Conservation (phyloP, 139 green algal genomes). For the Eudorina sp. region DNA sequence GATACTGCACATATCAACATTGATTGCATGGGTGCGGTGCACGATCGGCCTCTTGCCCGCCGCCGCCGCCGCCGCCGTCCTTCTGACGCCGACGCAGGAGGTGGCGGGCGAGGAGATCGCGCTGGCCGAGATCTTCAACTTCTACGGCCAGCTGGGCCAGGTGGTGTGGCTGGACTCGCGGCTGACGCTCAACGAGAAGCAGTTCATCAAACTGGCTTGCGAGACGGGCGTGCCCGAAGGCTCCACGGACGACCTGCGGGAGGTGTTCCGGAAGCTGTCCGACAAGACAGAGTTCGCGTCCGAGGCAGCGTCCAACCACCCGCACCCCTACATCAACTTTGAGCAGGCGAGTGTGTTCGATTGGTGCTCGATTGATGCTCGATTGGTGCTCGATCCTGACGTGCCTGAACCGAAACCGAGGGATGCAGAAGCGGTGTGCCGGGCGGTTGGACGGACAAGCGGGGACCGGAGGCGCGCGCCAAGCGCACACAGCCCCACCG, state of each 20-base stretch:
- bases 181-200: constrained; percentile 43
- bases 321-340: constrained; percentile 34
- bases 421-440: too few relatives aligned
- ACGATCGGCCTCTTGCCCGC: too few relatives aligned
- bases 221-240: constrained; percentile 13
- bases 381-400: background rate
- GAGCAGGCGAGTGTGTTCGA: constrained; percentile 12
- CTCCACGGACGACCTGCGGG: background rate
- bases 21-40: too few relatives aligned
- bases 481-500: too few relatives aligned
- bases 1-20: too few relatives aligned
- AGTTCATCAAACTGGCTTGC: constrained; percentile 39
- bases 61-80: too few relatives aligned
- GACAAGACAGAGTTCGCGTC: constrained; percentile 40
- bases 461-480: too few relatives aligned
- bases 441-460: too few relatives aligned
- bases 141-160: constrained; percentile 44
- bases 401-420: too few relatives aligned
- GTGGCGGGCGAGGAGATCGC: constrained; percentile 14
- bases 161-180: constrained; percentile 33
- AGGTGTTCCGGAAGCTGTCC: constrained; percentile 31
- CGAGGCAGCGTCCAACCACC: constrained; percentile 17
- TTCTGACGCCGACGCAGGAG: too few relatives aligned
- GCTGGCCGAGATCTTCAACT: constrained; percentile 48
- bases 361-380: background rate